Evolutionary conservation across 1,284 basidiomycete species (phyloP).

Genomic region (Cystobasidiaceae sp.): DNA sequence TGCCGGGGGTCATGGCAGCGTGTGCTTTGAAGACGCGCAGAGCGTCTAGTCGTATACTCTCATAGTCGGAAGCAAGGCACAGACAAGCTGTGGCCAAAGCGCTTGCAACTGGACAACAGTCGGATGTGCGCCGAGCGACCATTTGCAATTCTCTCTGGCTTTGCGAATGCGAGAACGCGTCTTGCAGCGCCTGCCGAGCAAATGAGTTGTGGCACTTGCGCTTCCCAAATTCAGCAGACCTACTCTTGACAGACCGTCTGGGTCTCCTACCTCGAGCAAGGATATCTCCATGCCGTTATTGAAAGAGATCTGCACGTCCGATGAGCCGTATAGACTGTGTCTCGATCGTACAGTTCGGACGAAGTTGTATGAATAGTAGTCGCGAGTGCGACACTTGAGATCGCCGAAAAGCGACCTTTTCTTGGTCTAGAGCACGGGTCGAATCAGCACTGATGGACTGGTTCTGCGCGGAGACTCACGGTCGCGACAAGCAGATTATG

Average conservation of each 20-base stretch:
- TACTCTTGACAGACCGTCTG: not conserved
- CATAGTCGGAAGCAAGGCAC: no score
- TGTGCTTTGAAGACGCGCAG: no score
- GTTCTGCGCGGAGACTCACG: no score
- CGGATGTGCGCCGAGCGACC: no score
- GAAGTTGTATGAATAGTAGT: not conserved
- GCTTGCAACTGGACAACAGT: not conserved
- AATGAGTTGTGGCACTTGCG: no score
- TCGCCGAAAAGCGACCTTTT: not conserved
- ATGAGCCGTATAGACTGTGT: not conserved
- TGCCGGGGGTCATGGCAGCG: no score
- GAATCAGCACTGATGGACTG: no score
- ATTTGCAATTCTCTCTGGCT: not conserved
- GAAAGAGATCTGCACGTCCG: not conserved
- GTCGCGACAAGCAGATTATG: not conserved
- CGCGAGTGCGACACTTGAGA: not conserved
- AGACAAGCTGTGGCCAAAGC: no score
- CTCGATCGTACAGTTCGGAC: not conserved
- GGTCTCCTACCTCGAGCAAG: conserved; percentile 5
- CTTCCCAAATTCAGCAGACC: not conserved
- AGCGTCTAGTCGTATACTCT: no score
- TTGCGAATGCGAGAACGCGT: not conserved
- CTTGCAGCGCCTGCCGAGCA: not conserved
- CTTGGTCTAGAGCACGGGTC: no score
- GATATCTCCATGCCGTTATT: not conserved